A percentile compares a stretch with the other conserved stretches of the same genome.
These are phyloP conservation scores for Fusarium odoratissimum DNA, from an alignment of 2,329 filamentous ascomycete genomes.

Conservation along the genomic window DNA sequence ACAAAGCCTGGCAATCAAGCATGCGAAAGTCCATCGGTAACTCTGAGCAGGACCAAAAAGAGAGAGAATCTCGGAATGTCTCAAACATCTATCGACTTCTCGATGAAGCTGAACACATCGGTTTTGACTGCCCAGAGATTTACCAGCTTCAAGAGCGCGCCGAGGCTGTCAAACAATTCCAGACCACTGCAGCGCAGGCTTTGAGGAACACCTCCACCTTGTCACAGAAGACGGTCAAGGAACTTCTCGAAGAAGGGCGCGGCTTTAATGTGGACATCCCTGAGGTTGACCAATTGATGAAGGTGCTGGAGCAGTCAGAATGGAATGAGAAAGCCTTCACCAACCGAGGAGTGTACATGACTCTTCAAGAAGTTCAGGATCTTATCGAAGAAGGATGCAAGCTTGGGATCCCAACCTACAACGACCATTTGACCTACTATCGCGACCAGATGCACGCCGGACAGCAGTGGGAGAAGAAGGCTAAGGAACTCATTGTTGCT, in stretches of 20 bases:
- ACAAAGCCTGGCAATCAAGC: constrained; percentile 83
- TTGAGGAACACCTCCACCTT: constrained; percentile 73
- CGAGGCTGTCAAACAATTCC: constrained; percentile 86
- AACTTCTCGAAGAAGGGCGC: constrained; percentile 89
- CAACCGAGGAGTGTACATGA: constrained; percentile 73
- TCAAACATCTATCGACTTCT: constrained; percentile 89
- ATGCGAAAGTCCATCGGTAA: constrained; percentile 74
- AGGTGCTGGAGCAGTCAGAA: constrained; percentile 83
- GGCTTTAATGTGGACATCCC: constrained; percentile 92
- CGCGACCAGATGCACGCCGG: constrained; percentile 81
- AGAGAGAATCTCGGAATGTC: constrained; percentile 88
- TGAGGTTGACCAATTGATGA: constrained; percentile 85
- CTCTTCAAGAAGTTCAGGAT: constrained; percentile 80
- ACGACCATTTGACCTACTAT: constrained; percentile 82
- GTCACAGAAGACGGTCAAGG: constrained; percentile 82
- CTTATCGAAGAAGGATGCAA: constrained; percentile 82
- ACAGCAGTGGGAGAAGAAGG: constrained; percentile 91
- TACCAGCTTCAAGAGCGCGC: constrained; percentile 85
- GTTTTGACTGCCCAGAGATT: constrained; percentile 95
- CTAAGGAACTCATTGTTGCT: constrained; percentile 90
- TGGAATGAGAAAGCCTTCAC: constrained; percentile 85
- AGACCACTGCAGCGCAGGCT: constrained; percentile 76
- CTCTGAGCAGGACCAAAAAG: constrained; percentile 73
- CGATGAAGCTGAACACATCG: constrained; percentile 83
- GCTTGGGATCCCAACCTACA: constrained; percentile 81